Conservation (phyloP, 2,329 filamentous ascomycete species). For the Scedosporium dehoogii region DNA sequence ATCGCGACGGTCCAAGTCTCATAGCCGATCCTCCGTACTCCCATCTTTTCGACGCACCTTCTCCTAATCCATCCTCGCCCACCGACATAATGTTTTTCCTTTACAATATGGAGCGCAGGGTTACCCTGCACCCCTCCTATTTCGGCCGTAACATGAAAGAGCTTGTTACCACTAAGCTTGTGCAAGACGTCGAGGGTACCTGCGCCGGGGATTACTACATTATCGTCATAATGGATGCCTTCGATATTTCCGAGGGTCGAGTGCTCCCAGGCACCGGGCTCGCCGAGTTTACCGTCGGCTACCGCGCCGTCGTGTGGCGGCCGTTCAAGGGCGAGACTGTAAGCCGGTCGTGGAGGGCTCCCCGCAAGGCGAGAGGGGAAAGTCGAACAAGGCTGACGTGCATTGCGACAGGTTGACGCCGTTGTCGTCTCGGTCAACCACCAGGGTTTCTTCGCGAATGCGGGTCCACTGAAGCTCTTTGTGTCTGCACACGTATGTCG, state of each 20-base stretch:
- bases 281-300: slow-evolving; percentile 90
- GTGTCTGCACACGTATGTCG: slow-evolving; percentile 67
- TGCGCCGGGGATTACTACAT: slow-evolving; percentile 96
- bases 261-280: slow-evolving; percentile 86
- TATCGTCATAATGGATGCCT: slow-evolving; percentile 94
- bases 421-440: slow-evolving; percentile 86
- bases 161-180: slow-evolving; percentile 78
- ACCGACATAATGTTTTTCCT: slow-evolving; percentile 81
- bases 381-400: slow-evolving; percentile 15
- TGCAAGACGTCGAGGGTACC: slow-evolving; percentile 89
- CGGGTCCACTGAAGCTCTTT: slow-evolving; percentile 68
- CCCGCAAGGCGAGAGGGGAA: slow-evolving; percentile 8
- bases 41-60: not conserved
- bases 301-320: slow-evolving; percentile 93
- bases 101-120: slow-evolving; percentile 88
- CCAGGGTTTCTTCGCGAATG: slow-evolving; percentile 82
- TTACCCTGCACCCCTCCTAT: slow-evolving; percentile 93
- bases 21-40: not conserved
- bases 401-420: slow-evolving; percentile 67
- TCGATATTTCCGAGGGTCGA: slow-evolving; percentile 86
- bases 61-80: not conserved
- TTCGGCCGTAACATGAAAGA: slow-evolving; percentile 91
- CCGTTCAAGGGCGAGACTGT: slow-evolving; percentile 98
- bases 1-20: not conserved
- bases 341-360: slow-evolving; percentile 25